Base-by-base conservation (phyloP, 306 rosid genomes). In the Aeschynomene evenia region DNA sequence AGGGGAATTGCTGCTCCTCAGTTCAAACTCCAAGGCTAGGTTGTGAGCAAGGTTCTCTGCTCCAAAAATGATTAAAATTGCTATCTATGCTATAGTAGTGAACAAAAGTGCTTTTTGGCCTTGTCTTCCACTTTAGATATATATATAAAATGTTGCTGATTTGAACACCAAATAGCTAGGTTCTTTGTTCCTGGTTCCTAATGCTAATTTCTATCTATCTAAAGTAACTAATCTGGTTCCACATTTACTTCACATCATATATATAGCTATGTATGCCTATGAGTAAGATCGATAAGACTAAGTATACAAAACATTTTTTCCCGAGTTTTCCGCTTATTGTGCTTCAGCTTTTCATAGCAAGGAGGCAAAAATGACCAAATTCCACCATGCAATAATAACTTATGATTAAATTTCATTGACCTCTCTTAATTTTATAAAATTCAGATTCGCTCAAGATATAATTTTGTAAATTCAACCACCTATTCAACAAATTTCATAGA, bases 21-120 rank as follows among this genome's bases (percentile, higher is more conserved):
- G 65, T 65, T 60, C 43, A 66, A 40, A 57, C 63, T 18, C 58
- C 24, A 36, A 56, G 51, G 42, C 64, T 61, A 53, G 37, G 56
- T 49, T 70, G 11, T 31, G 28, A 50, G 77, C 36, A 34, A 48
- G 31, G 46, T 50, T 45, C 52, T 81, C 4, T 49, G 8, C 54
- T 71, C 28, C 46, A 16, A 56, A 5, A 29, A 49, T 43, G 26
- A 49, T 45, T 53, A 39, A 4, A 18, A 9, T 37, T 37, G 37
- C 37, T 39, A 39, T 5, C 45, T n/a, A n/a, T n/a, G 15, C 58
- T 23, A 31, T n/a, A 6, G 5, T 1, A 34, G n/a, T 9, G 54
- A 13, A 36, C 21, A 26, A 66, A 37, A 37, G 31, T 55, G 43
- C 51, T 18, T 28, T 52, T 51, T 12, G 36, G 28, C 20, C 37